Evolutionary conservation across 768 basidiomycete species (phyloP).

Genomic region (Macrolepiota fuliginosa): DNA sequence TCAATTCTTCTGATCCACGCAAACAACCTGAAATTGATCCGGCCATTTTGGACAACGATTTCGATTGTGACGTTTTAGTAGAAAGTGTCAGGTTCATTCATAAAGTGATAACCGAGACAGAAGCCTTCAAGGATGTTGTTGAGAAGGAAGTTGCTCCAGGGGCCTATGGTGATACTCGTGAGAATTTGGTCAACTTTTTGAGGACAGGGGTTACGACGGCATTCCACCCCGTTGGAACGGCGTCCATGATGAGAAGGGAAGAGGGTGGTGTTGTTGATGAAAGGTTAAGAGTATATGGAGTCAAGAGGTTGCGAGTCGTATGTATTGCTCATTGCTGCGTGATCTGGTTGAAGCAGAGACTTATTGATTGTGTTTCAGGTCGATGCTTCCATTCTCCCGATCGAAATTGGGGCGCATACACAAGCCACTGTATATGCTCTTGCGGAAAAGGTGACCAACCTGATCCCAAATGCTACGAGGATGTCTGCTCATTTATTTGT

Average conservation of each 20-base stretch:
- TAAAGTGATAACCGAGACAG: conserved; percentile 7
- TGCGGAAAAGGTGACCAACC: conserved; percentile 19
- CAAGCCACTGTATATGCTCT: conserved; percentile 19
- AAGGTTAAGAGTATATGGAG: conserved; percentile 30
- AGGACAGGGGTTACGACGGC: neutral
- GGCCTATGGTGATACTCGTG: conserved; percentile 17
- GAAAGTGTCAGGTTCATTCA: conserved; percentile 15
- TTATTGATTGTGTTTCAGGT: conserved; percentile 9
- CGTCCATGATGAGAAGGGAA: conserved; percentile 24
- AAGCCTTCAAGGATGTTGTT: conserved; percentile 1
- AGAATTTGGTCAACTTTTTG: conserved; percentile 14
- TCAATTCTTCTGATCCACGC: conserved; percentile 15
- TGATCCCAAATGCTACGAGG: neutral
- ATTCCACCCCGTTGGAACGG: conserved; percentile 19
- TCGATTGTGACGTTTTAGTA: conserved; percentile 18
- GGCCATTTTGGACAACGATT: conserved; percentile 7
- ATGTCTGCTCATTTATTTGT: neutral
- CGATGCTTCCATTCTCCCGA: conserved; percentile 20
- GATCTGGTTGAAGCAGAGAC: neutral
- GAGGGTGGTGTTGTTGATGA: conserved; percentile 33
- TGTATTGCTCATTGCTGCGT: conserved; percentile 6
- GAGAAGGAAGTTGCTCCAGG: conserved; percentile 18
- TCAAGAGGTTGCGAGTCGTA: conserved; percentile 25
- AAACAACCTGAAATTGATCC: conserved; percentile 15
- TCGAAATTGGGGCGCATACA: conserved; percentile 16